Conservation (phyloP, 805 yeast genomes). For the Suhomyces canberraensis region DNA sequence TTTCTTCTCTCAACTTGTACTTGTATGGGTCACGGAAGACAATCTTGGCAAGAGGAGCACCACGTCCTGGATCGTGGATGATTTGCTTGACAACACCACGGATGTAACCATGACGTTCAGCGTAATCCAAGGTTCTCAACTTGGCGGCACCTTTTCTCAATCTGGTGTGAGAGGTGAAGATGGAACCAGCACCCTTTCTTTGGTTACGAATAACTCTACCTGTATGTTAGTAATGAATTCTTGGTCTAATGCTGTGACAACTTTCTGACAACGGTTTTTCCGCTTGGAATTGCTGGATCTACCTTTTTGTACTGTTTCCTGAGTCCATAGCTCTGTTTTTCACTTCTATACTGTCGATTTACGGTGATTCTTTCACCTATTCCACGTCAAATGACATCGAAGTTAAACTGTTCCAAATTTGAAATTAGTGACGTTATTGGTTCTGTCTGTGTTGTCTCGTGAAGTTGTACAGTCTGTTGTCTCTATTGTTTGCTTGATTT, state of each 20-base stretch:
- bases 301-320: no score
- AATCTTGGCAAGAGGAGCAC: slow-evolving; percentile 97
- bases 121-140: slow-evolving; percentile 97
- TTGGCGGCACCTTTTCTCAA: slow-evolving; percentile 99
- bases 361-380: no score
- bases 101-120: slow-evolving; percentile 99
- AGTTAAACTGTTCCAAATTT: no score
- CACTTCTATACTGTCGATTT: no score
- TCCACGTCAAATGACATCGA: no score
- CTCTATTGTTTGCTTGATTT: no score
- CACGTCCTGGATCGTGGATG: slow-evolving; percentile 99
- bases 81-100: slow-evolving; percentile 99
- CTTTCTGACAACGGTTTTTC: no score
- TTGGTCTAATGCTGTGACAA: background rate
- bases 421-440: no score
- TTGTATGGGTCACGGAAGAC: slow-evolving; percentile 99
- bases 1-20: slow-evolving; percentile 97
- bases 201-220: slow-evolving; percentile 99
- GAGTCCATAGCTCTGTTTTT: no score
- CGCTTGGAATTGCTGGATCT: no score
- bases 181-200: slow-evolving; percentile 99
- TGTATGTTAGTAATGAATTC: slow-evolving; percentile 16
- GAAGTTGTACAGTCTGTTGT: no score
- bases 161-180: slow-evolving; percentile 99
- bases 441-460: no score